A percentile compares a stretch with the other conserved stretches of the same genome.
Conservation (phyloP, 306 rosid genomes). For the Rosa multiflora region DNA sequence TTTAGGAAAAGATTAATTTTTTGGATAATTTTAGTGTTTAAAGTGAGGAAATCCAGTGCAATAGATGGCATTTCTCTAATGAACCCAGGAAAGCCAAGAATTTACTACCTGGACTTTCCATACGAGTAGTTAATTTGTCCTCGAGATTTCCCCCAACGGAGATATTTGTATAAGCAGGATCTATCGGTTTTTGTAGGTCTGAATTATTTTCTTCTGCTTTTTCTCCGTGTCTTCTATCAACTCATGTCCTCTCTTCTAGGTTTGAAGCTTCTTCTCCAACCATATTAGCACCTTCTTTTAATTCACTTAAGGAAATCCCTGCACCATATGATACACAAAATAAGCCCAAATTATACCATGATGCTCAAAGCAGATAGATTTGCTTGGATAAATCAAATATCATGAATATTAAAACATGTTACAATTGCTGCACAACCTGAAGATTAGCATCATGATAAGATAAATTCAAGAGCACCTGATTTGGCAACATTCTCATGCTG, state of each 20-base stretch:
- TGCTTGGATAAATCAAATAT: neutral
- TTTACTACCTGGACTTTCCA: constrained; percentile 43
- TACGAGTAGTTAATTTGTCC: constrained; percentile 21
- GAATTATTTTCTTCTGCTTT: neutral
- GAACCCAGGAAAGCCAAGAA: neutral
- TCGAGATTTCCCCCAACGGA: constrained; percentile 23
- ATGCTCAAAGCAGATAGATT: neutral
- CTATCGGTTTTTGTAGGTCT: constrained; percentile 6
- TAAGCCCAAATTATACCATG: neutral
- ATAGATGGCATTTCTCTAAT: neutral
- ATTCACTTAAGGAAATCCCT: constrained; percentile 39
- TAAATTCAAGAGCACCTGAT: no score
- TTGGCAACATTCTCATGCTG: no score
- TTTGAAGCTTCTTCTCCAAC: constrained; percentile 26
- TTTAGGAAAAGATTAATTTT: neutral
- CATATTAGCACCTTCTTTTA: constrained; percentile 28
- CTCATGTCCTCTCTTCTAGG: constrained; percentile 19
- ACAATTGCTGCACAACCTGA: no score
- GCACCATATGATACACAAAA: constrained; percentile 23
- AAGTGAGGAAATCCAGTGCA: neutral
- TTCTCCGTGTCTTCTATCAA: constrained; percentile 12
- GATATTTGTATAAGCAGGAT: constrained; percentile 32
- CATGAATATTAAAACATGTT: no score
- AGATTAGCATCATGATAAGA: no score
- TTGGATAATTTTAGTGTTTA: neutral